phyloP scores from a whole-genome alignment of 352 stramenopile species.

The Globisporangium spiculum region DNA sequence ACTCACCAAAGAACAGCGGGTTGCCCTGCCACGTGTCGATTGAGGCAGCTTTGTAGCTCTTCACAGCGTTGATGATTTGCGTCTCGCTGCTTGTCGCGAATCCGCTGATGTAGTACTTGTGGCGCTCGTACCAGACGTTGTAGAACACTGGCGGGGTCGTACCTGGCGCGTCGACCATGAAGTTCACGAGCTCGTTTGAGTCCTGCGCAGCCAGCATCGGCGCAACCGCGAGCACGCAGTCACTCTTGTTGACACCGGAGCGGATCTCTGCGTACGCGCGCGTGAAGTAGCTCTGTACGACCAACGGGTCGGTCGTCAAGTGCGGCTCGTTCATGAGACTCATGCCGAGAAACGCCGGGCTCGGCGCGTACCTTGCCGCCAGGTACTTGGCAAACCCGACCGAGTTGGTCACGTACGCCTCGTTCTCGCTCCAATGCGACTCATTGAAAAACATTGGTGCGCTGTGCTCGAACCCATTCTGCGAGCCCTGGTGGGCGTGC shows the following conservation, averaged over 20 bases:
- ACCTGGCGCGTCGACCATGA: slow-evolving; percentile 23
- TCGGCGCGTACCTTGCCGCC: slow-evolving; percentile 38
- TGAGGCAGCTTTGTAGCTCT: slow-evolving; percentile 19
- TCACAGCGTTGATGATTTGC: slow-evolving; percentile 19
- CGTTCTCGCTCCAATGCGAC: slow-evolving; percentile 24
- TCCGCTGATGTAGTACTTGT: slow-evolving; percentile 56
- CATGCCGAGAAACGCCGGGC: slow-evolving; percentile 45
- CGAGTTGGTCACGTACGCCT: slow-evolving; percentile 35
- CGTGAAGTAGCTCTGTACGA: slow-evolving; percentile 37
- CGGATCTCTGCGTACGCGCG: slow-evolving; percentile 41
- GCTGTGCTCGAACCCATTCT: slow-evolving; percentile 61
- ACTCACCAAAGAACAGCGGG: slow-evolving; percentile 50
- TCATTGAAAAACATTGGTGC: slow-evolving; percentile 16
- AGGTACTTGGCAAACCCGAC: slow-evolving; percentile 36
- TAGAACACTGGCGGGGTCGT: slow-evolving; percentile 21
- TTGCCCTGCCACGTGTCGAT: slow-evolving; percentile 28
- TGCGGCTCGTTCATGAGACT: slow-evolving; percentile 55
- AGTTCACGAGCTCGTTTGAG: slow-evolving; percentile 21
- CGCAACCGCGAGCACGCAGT: slow-evolving; percentile 42
- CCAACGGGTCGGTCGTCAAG: slow-evolving; percentile 15
- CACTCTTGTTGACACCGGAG: slow-evolving; percentile 22
- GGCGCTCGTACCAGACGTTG: slow-evolving; percentile 62
- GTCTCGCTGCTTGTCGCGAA: slow-evolving; percentile 28
- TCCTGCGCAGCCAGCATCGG: slow-evolving; percentile 45
- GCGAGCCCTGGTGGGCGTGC: slow-evolving; percentile 47